phyloP scores from a whole-genome alignment of 768 basidiomycete species.

The Macrocybe gigantea region DNA sequence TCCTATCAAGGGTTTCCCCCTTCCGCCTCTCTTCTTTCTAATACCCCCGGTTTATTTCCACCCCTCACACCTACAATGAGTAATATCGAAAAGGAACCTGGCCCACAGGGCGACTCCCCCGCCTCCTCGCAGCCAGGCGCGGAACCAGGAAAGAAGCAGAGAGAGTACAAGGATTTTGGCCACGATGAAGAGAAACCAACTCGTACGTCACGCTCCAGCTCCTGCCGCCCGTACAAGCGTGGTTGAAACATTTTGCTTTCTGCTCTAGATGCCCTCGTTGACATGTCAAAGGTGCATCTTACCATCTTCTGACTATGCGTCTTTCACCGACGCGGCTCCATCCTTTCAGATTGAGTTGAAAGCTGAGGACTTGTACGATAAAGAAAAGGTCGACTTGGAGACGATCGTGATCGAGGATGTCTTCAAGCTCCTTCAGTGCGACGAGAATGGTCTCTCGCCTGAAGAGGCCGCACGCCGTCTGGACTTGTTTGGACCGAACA shows the following conservation, averaged over 20 bases:
- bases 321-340: not conserved
- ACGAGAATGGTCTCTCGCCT: conserved; percentile 66
- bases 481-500: conserved; percentile 95
- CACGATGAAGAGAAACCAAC: conserved; percentile 65
- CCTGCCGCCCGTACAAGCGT: conserved; percentile 8
- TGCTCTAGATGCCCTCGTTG: conserved; percentile 73
- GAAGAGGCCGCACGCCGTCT: conserved; percentile 82
- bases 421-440: conserved; percentile 91
- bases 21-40: conserved; percentile 16
- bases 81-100: conserved; percentile 62
- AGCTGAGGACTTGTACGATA: conserved; percentile 93
- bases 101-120: conserved; percentile 45
- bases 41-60: conserved; percentile 15
- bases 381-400: conserved; percentile 99
- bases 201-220: conserved; percentile 40
- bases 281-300: conserved; percentile 68
- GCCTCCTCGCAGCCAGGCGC: conserved; percentile 15
- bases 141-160: conserved; percentile 51
- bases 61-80: conserved; percentile 20
- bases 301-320: conserved; percentile 2
- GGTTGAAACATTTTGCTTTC: conserved; percentile 3
- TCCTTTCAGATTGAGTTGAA: conserved; percentile 70
- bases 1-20: conserved; percentile 16
- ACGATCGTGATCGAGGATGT: conserved; percentile 96
- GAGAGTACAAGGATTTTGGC: conserved; percentile 85